Evolutionary conservation across 331 rosid species (phyloP).

Genomic region (Cucumis variabilis): DNA sequence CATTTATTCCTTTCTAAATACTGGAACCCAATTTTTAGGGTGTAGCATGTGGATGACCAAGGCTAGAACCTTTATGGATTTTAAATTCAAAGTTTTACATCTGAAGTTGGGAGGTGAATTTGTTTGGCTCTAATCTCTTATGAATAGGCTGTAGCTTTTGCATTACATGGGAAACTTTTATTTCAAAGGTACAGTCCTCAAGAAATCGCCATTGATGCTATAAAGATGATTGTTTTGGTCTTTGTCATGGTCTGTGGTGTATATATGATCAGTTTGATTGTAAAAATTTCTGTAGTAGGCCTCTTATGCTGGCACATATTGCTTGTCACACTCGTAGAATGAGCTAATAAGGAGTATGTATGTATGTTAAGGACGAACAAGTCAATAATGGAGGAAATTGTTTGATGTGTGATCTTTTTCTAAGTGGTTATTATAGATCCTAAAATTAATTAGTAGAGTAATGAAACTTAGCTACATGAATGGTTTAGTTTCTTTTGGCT

Average conservation of each 20-base stretch:
- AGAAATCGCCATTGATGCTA: conserved; percentile 76
- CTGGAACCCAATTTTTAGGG: too few relatives aligned
- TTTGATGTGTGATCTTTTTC: too few relatives aligned
- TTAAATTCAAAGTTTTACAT: too few relatives aligned
- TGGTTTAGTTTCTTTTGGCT: conserved; percentile 11
- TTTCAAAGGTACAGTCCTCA: conserved; percentile 68
- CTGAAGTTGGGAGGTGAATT: too few relatives aligned
- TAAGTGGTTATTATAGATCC: too few relatives aligned
- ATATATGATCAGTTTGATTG: conserved; percentile 84
- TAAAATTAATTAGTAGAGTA: too few relatives aligned
- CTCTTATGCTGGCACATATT: background rate
- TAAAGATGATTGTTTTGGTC: conserved; percentile 76
- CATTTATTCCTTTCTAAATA: too few relatives aligned
- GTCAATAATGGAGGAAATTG: conserved; percentile 8
- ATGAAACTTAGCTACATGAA: too few relatives aligned
- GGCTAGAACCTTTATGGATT: too few relatives aligned
- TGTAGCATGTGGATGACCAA: too few relatives aligned
- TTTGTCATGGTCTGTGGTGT: conserved; percentile 92
- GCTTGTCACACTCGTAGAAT: background rate
- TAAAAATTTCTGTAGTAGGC: too few relatives aligned
- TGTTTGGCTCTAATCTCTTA: too few relatives aligned
- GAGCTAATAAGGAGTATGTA: background rate
- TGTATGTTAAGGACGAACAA: background rate
- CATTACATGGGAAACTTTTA: conserved; percentile 62
- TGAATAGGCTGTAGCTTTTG: conserved; percentile 21